A percentile compares a stretch with the other conserved stretches of the same genome.
These are phyloP conservation scores for Lachancea lanzarotensis DNA, from an alignment of 805 yeast genomes.

Conservation along the genomic window DNA sequence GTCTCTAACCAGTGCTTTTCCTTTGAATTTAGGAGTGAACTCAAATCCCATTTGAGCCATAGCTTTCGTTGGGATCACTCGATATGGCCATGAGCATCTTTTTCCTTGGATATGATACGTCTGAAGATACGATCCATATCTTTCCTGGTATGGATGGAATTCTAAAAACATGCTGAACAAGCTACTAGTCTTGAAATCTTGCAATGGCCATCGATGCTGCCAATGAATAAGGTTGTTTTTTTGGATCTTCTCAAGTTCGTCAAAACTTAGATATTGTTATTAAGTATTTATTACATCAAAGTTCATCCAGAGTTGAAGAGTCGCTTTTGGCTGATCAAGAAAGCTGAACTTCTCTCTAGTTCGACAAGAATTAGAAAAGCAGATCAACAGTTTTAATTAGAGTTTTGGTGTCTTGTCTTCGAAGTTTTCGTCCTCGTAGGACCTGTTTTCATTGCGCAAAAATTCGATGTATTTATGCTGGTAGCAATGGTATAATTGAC, in stretches of 20 bases:
- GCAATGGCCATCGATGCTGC: not conserved
- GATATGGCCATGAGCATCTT: constrained; percentile 27
- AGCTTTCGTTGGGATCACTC: constrained; percentile 24
- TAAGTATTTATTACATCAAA: no score
- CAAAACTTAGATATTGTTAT: not conserved
- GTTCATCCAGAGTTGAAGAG: no score
- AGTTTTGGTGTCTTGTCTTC: no score
- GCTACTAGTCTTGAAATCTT: not conserved
- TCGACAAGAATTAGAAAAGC: no score
- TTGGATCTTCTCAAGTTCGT: not conserved
- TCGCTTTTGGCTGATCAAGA: no score
- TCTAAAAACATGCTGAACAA: constrained; percentile 1
- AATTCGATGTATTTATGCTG: no score
- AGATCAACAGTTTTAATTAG: no score
- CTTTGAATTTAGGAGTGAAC: constrained; percentile 18
- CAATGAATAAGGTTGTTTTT: no score
- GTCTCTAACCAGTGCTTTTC: constrained; percentile 13
- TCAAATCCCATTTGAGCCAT: constrained; percentile 27
- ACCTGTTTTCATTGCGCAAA: no score
- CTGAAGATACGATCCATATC: constrained; percentile 14
- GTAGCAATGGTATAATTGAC: no score
- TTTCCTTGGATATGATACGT: constrained; percentile 16
- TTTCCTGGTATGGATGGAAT: constrained; percentile 10
- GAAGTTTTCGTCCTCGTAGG: no score
- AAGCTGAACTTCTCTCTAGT: no score